These are phyloP conservation scores for Eucalyptus guilfoylei DNA, from an alignment of 345 rosid species.

Conservation along the genomic window DNA sequence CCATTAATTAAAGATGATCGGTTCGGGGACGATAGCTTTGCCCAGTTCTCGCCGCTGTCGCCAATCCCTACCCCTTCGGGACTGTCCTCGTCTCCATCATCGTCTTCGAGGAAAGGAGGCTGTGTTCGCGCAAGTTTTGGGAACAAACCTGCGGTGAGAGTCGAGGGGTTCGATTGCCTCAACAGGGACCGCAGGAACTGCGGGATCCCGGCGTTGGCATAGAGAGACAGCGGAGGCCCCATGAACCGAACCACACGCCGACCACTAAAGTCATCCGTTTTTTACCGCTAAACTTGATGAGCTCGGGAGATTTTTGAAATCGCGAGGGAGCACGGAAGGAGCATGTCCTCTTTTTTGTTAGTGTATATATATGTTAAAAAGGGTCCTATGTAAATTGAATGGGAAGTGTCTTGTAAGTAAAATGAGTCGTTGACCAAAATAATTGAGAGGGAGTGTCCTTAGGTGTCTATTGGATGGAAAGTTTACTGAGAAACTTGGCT, in stretches of 20 bases:
- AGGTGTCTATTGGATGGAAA: neutral
- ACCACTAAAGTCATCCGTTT: neutral
- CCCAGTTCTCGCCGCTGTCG: slow-evolving; percentile 23
- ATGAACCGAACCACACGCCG: neutral
- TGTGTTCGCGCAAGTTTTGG: slow-evolving; percentile 64
- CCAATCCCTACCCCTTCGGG: slow-evolving; percentile 9
- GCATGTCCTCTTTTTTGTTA: neutral
- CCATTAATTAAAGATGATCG: slow-evolving; percentile 84
- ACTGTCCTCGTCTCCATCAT: slow-evolving; percentile 28
- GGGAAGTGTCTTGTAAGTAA: neutral
- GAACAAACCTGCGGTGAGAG: slow-evolving; percentile 67
- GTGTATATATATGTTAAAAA: neutral
- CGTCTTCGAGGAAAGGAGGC: slow-evolving; percentile 57
- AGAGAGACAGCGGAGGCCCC: neutral
- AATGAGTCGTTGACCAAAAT: neutral
- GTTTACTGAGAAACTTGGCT: neutral
- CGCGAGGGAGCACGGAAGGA: neutral
- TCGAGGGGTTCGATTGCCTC: slow-evolving; percentile 92
- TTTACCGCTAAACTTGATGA: neutral
- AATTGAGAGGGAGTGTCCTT: neutral
- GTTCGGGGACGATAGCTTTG: slow-evolving; percentile 46
- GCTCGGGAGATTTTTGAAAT: neutral
- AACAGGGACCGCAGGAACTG: slow-evolving; percentile 72
- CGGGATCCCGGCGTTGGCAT: slow-evolving; percentile 78
- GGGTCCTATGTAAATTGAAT: neutral